Base-by-base conservation (phyloP, 106 monocot genomes). In the Xerophyta viscosa region DNA sequence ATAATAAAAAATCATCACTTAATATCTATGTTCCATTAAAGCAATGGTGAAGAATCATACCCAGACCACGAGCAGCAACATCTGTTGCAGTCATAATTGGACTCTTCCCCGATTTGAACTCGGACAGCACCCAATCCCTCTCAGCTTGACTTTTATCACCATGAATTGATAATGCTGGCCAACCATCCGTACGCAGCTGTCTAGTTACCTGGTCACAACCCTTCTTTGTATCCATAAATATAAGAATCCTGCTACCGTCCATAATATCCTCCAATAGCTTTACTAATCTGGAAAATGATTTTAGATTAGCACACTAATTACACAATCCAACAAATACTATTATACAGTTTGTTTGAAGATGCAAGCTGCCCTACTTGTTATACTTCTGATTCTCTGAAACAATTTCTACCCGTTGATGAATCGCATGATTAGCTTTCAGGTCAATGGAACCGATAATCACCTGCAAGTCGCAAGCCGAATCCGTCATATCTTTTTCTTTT, bases 1-100 rank as follows among this genome's bases (percentile, higher is more conserved):
- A 41, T 3, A 29, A 44, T 33, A 47, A 41, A 13, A 9, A 30
- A 39, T 2, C 1, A 39, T 2, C 39, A n/a, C n/a, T n/a, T n/a
- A n/a, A n/a, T n/a, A n/a, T n/a, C n/a, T n/a, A n/a, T n/a, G n/a
- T n/a, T n/a, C n/a, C n/a, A n/a, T n/a, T n/a, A n/a, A n/a, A n/a
- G n/a, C n/a, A n/a, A n/a, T n/a, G n/a, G n/a, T 18, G 23, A 21
- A 24, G 0, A 50, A 24, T 23, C 36, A 47, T 71, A 92, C 91
- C 91, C 46, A 96, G 72, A 70, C 94, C 94, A 66, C 94, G 84
- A 56, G 94, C 94, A 48, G 94, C 94, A 71, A 96, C 94, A 71
- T 96, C 94, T 22, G 94, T 96, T 37, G 94, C 94, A 37, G 84
- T 98, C 96, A 98, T 98, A 50, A 86, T 89, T 43, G 89, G 89